A percentile compares a stretch with the other conserved stretches of the same genome.
Conservation (phyloP, 495 filamentous ascomycete genomes). For the Opeltia flavorubescens region DNA sequence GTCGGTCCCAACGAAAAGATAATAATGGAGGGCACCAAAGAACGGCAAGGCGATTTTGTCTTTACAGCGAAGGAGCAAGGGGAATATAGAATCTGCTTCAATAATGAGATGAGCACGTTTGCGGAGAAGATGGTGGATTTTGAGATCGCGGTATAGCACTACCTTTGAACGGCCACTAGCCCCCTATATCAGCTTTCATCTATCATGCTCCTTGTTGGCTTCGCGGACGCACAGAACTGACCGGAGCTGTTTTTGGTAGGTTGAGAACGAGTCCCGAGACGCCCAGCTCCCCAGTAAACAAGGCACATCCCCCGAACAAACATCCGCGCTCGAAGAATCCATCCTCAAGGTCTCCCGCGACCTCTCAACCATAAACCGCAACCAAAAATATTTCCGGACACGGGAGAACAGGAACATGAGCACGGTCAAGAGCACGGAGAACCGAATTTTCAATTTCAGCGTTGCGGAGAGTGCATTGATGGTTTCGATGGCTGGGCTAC, state of each 20-base stretch:
- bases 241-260: constrained; percentile 32
- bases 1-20: constrained; percentile 67
- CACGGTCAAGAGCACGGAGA: constrained; percentile 92
- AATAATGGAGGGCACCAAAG: constrained; percentile 78
- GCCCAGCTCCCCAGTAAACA: constrained; percentile 76
- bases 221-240: not conserved
- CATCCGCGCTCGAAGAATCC: constrained; percentile 80
- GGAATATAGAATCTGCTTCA: constrained; percentile 95
- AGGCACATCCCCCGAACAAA: constrained; percentile 84
- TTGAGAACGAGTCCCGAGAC: constrained; percentile 80
- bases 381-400: constrained; percentile 99
- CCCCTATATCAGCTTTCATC: not conserved
- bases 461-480: constrained; percentile 85
- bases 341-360: constrained; percentile 90
- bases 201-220: not conserved
- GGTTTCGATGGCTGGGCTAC: constrained; percentile 88
- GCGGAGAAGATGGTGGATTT: constrained; percentile 98
- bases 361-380: constrained; percentile 88
- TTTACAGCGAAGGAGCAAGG: constrained; percentile 90
- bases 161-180: not conserved
- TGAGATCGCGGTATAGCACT: constrained; percentile 71
- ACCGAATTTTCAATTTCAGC: constrained; percentile 92
- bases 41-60: constrained; percentile 94
- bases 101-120: constrained; percentile 96
- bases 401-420: constrained; percentile 98